A percentile compares a stretch with the other conserved stretches of the same genome.
Conservation (phyloP, 2,329 filamentous ascomycete species). For the Sphaerulina vaccinii region DNA sequence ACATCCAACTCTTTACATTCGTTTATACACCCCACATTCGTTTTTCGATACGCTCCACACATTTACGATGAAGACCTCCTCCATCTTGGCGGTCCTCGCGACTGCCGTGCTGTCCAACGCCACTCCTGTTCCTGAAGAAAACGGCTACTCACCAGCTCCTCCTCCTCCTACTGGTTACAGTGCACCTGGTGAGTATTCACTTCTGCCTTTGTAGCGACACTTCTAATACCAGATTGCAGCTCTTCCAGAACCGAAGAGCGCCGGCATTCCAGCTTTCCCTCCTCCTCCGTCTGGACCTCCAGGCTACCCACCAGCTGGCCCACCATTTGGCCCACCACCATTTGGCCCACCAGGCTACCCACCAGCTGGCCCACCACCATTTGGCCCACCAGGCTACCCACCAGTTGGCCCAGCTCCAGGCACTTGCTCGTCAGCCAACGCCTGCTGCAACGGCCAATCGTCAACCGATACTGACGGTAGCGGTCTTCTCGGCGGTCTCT, state of each 20-base stretch:
- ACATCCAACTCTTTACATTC: conserved; percentile 22
- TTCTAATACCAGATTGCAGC: no score
- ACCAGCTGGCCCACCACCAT: neutral
- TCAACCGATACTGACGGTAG: no score
- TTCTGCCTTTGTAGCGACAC: no score
- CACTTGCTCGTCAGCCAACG: conserved; percentile 3
- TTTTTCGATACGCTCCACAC: conserved; percentile 1
- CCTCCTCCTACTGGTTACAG: neutral
- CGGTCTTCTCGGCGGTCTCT: conserved; percentile 2
- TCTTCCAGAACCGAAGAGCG: no score
- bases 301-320: neutral
- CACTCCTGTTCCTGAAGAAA: conserved; percentile 12
- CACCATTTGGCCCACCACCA: neutral
- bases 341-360: neutral
- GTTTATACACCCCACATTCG: conserved; percentile 13
- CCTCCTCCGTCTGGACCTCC: conserved; percentile 1
- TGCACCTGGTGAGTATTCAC: no score
- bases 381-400: neutral
- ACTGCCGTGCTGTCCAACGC: conserved; percentile 17
- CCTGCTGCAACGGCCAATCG: conserved; percentile 14
- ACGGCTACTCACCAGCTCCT: neutral
- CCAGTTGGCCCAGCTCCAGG: neutral
- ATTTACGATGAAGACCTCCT: conserved; percentile 16
- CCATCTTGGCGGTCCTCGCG: conserved; percentile 16
- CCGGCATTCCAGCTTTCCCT: neutral